These are phyloP conservation scores for Musa beccarii DNA, from an alignment of 176 grass and related monocot species.

Conservation along the genomic window DNA sequence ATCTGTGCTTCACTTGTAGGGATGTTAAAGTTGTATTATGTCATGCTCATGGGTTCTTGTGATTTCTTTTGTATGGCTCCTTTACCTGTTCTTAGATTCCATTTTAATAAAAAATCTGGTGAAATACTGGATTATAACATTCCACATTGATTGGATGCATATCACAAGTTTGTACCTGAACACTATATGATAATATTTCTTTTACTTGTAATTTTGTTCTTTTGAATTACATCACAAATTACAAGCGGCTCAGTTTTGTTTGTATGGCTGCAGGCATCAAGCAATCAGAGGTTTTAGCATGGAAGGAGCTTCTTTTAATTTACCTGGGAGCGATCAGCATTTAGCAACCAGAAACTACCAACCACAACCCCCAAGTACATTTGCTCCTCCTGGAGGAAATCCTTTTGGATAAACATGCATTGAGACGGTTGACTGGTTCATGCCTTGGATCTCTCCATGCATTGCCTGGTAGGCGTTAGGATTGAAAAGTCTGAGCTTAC, in stretches of 20 bases:
- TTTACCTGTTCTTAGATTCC: no score
- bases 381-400: conserved; percentile 36
- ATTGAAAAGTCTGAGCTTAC: not conserved
- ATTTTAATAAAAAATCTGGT: no score
- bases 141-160: no score
- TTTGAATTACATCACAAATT: not conserved
- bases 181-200: not conserved
- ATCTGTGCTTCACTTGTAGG: no score
- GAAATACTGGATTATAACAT: no score
- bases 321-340: conserved; percentile 22
- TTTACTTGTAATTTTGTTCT: not conserved
- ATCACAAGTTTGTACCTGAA: not conserved
- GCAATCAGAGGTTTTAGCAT: conserved; percentile 18
- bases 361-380: conserved; percentile 16
- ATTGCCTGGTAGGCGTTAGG: not conserved
- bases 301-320: conserved; percentile 19
- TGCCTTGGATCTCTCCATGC: not conserved
- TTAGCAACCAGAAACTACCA: conserved; percentile 30
- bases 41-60: no score
- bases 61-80: no score
- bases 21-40: no score
- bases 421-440: not conserved
- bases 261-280: conserved; percentile 31
- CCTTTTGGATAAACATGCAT: conserved; percentile 35
- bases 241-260: conserved; percentile 1